Base-by-base conservation (phyloP, 192 early-diverging fungal genomes). In the Podila epicladia region DNA sequence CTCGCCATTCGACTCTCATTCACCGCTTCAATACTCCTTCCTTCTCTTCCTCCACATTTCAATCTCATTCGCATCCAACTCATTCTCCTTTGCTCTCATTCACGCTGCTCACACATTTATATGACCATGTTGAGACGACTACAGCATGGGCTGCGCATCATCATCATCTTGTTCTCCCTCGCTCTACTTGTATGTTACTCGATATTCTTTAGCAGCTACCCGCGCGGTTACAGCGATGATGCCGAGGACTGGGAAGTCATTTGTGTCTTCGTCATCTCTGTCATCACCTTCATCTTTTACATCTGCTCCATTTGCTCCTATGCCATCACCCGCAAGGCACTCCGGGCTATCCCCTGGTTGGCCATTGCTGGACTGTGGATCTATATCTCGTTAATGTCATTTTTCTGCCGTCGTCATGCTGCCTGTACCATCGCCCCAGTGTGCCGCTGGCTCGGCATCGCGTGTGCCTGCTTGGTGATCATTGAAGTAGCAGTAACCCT, bases 401-500 rank as follows among this genome's bases (percentile, higher is more conserved):
- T 29, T n/a, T n/a, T n/a, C n/a, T n/a, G n/a, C n/a, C n/a, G n/a
- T n/a, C n/a, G n/a, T n/a, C n/a, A n/a, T n/a, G n/a, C n/a, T n/a
- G n/a, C n/a, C n/a, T 29, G 29, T 29, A 29, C 29, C 29, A 3
- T 29, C 29, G 29, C 1, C 3, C 29, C 29, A 3, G 29, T 29
- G 3, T 29, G 29, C 29, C 1, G 1, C 29, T 29, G 29, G 1
- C 29, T 29, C 11, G n/a, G 48, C 3, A 24, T 58, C 17, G 20
- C 58, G 9, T 19, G 9, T 55, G 55, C 48, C n/a, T 67, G 65
- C 48, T 24, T 53, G 6, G 49, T 74, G 3, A 5, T 74, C 11
- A 26, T 62, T 13, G 72, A 74, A 8, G 31, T 62, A 19, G 58
- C 48, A 19, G 20, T 67, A 2, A 74, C 72, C 3, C 64, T 66